A percentile compares a stretch with the other conserved stretches of the same genome.
These are phyloP conservation scores for Botrytis pseudocinerea DNA, from an alignment of 2,329 filamentous ascomycete species.

Conservation along the genomic window DNA sequence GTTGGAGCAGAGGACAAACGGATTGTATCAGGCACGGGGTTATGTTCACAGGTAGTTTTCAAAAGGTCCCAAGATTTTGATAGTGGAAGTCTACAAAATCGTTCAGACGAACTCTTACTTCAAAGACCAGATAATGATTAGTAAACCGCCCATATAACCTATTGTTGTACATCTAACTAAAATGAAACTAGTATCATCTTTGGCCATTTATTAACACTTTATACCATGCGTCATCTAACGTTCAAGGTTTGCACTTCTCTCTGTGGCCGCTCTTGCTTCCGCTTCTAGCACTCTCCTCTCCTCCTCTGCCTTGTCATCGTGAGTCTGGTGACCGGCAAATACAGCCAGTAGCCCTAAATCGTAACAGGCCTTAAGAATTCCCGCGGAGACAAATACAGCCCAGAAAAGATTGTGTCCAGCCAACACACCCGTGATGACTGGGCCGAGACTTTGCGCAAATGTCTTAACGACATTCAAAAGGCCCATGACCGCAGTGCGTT, in stretches of 20 bases:
- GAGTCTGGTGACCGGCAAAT: constrained; percentile 44
- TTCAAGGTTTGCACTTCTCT: constrained; percentile 29
- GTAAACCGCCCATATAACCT: not conserved
- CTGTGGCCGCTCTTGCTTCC: constrained; percentile 28
- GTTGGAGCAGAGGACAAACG: not conserved
- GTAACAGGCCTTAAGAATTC: constrained; percentile 60
- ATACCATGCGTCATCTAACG: not conserved
- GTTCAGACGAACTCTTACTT: not conserved
- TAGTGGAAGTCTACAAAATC: not conserved
- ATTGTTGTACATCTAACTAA: not conserved
- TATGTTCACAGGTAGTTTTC: not conserved
- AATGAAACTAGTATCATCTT: not conserved
- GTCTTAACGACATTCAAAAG: constrained; percentile 70
- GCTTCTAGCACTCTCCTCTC: constrained; percentile 26
- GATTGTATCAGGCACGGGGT: not conserved
- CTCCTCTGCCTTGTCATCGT: constrained; percentile 35
- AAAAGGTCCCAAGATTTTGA: not conserved
- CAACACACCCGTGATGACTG: constrained; percentile 63
- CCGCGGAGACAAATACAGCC: constrained; percentile 63
- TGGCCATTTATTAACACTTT: not conserved
- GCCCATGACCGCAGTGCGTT: constrained; percentile 72
- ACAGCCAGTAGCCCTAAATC: constrained; percentile 58
- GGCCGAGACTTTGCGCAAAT: constrained; percentile 59
- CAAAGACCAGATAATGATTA: not conserved
- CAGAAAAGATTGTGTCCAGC: constrained; percentile 58